Evolutionary conservation across 768 basidiomycete species (phyloP).

Genomic region (Clitopilus hobsonii): DNA sequence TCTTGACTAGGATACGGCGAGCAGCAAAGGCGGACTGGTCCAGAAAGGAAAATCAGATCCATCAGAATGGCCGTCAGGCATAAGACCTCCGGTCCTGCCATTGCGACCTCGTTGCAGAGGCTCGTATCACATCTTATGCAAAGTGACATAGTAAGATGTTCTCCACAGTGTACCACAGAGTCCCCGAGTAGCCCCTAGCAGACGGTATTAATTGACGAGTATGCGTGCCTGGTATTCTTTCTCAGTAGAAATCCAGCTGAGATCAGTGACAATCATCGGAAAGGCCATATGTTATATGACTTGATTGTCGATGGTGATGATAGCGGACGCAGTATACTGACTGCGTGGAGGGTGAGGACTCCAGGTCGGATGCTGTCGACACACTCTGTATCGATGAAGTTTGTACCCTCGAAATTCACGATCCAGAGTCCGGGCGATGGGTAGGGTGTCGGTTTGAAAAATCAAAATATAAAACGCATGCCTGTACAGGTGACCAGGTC

Average conservation of each 20-base stretch:
- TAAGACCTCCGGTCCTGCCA: no score
- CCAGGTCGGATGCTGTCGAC: not conserved
- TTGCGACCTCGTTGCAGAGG: no score
- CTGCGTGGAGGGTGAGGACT: not conserved
- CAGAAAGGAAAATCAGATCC: constrained; percentile 1
- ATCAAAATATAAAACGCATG: not conserved
- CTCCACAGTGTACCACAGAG: not conserved
- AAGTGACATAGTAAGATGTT: no score
- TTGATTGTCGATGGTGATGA: not conserved
- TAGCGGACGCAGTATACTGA: not conserved
- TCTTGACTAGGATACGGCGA: not conserved
- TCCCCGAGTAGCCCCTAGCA: not conserved
- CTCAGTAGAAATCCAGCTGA: not conserved
- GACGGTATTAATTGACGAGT: not conserved
- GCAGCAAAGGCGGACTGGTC: not conserved
- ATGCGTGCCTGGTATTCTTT: not conserved
- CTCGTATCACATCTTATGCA: no score
- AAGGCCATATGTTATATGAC: not conserved
- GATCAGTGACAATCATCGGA: not conserved
- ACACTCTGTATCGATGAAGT: not conserved
- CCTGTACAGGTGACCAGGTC: not conserved
- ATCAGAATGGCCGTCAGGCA: no score
- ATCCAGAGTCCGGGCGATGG: not conserved
- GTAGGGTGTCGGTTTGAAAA: not conserved
- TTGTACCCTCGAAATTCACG: not conserved